Evolutionary conservation across 495 filamentous ascomycete species (phyloP).

Genomic region (Friedmanniomyces simplex): DNA sequence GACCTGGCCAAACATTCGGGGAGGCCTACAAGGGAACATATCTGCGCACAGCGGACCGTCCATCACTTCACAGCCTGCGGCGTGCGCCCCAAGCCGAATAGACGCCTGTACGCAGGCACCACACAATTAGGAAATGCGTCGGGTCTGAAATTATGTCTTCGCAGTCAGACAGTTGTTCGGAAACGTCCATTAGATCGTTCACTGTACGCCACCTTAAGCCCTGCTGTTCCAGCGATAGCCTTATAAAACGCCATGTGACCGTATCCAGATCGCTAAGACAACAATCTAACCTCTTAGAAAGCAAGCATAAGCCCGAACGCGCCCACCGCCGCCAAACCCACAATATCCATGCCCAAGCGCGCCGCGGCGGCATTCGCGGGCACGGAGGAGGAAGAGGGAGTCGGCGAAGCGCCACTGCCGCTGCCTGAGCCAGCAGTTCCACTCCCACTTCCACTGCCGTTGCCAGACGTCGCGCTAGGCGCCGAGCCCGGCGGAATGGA

Average conservation of each 20-base stretch:
- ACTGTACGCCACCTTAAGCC: background rate
- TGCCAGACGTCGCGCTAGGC: background rate
- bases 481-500: background rate
- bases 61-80: too few relatives aligned
- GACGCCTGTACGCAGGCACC: too few relatives aligned
- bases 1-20: too few relatives aligned
- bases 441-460: background rate
- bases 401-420: background rate
- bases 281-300: background rate
- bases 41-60: too few relatives aligned
- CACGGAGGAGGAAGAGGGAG: background rate
- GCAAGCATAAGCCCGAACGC: constrained; percentile 4
- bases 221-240: background rate
- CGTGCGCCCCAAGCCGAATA: too few relatives aligned
- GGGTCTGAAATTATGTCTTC: background rate
- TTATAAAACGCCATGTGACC: background rate
- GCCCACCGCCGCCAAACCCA: background rate
- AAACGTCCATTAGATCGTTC: background rate
- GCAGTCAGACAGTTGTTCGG: background rate
- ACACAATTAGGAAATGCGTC: background rate
- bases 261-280: background rate
- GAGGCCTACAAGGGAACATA: too few relatives aligned
- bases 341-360: constrained; percentile 4
- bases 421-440: background rate
- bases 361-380: background rate